Percentiles rank a stretch among this genome's conserved stretches.
Evolutionary conservation across 164 flowering plant species (phyloP).

Genomic region (Macadamia tetraphylla): DNA sequence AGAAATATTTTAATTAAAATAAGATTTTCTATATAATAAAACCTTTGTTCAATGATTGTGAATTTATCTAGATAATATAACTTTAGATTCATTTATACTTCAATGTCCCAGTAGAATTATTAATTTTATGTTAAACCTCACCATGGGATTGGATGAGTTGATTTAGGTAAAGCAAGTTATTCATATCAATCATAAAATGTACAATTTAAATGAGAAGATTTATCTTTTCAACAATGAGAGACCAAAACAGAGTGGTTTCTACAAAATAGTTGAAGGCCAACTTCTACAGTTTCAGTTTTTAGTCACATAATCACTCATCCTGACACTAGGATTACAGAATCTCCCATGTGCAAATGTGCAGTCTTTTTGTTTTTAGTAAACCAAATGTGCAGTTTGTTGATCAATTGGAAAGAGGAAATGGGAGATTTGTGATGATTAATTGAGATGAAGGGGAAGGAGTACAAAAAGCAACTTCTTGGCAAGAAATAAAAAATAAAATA

Average conservation of each 20-base stretch:
- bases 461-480: not conserved
- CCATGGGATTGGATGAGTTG: not conserved
- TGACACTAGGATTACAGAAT: not conserved
- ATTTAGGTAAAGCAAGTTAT: not conserved
- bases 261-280: not conserved
- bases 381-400: not conserved
- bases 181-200: too few species aligned
- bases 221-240: too few species aligned
- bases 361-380: too few species aligned
- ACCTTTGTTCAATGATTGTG: slow-evolving; percentile 93
- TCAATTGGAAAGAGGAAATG: not conserved
- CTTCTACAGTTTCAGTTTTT: not conserved
- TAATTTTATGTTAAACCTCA: not conserved
- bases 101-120: not conserved
- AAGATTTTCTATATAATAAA: not conserved
- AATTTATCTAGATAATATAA: slow-evolving; percentile 26
- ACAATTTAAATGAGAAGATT: too few species aligned
- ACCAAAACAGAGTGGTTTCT: too few species aligned
- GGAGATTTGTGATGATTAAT: not conserved
- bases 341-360: not conserved
- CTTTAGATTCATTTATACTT: not conserved
- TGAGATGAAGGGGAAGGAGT: not conserved
- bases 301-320: not conserved
- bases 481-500: too few species aligned
- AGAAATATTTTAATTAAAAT: not conserved